Percentiles rank a stretch among this genome's conserved stretches.
Conservation (phyloP, 352 stramenopile species). For the Blastocystis sp. region DNA sequence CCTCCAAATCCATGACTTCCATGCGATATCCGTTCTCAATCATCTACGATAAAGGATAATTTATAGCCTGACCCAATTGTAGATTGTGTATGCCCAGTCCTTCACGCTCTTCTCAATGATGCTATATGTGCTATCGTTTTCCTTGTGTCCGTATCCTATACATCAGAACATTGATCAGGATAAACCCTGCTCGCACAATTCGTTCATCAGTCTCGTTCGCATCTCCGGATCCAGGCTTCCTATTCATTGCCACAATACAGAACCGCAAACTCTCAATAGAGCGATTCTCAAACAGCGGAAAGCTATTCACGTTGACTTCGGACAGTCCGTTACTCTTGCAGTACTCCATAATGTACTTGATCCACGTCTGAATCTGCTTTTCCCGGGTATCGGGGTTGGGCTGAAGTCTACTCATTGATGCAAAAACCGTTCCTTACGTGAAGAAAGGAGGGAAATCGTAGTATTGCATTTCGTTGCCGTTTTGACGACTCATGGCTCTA, state of each 20-base stretch:
- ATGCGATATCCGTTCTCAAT: constrained; percentile 59
- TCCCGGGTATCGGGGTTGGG: constrained; percentile 13
- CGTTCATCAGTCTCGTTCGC: constrained; percentile 29
- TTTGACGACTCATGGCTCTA: background rate
- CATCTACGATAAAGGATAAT: background rate
- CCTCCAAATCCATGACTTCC: constrained; percentile 60
- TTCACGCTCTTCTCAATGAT: constrained; percentile 59
- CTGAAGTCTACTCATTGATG: constrained; percentile 1
- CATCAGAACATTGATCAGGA: background rate
- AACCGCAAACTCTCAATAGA: constrained; percentile 3
- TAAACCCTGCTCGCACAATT: constrained; percentile 23
- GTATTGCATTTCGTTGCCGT: constrained; percentile 1
- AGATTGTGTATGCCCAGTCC: constrained; percentile 62
- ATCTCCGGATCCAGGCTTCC: constrained; percentile 19
- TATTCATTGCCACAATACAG: background rate
- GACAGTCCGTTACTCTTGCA: constrained; percentile 25
- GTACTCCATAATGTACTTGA: constrained; percentile 56
- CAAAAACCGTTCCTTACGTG: background rate
- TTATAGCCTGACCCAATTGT: constrained; percentile 26
- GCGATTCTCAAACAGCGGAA: constrained; percentile 53
- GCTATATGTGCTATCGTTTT: constrained; percentile 11
- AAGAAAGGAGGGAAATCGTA: constrained; percentile 47
- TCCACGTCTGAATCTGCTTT: constrained; percentile 50
- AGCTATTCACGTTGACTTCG: constrained; percentile 1
- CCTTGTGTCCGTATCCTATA: constrained; percentile 26